A percentile compares a stretch with the other conserved stretches of the same genome.
Conservation (phyloP, 495 filamentous ascomycete genomes). For the Ramalina intermedia region DNA sequence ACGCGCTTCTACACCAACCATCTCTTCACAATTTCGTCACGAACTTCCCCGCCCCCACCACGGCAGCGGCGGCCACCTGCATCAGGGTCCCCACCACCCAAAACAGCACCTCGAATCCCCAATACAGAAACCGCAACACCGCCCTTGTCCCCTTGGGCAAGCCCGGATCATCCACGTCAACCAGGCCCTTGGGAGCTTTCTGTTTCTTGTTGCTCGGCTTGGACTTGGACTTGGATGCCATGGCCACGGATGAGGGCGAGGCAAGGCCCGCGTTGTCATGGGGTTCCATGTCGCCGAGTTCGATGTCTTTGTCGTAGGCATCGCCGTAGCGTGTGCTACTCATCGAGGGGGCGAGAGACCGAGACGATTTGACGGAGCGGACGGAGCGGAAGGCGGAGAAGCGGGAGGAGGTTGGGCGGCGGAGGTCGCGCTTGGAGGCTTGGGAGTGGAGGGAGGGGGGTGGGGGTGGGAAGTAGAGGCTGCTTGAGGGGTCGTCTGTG, state of each 20-base stretch:
- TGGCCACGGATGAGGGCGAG: not conserved
- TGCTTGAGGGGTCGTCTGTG: not conserved
- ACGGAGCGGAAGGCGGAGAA: conserved; percentile 7
- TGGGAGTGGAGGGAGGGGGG: conserved; percentile 9
- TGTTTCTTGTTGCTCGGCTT: conserved; percentile 1
- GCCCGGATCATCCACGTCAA: conserved; percentile 11
- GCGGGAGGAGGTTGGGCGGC: conserved; percentile 3
- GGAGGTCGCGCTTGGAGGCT: conserved; percentile 4
- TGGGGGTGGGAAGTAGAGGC: conserved; percentile 4
- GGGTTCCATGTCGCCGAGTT: conserved; percentile 2
- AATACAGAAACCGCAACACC: conserved; percentile 12
- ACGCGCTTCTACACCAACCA: not conserved
- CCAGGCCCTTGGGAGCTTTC: conserved; percentile 6
- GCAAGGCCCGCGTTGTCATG: not conserved
- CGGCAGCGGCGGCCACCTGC: conserved; percentile 10
- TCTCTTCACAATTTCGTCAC: conserved; percentile 5
- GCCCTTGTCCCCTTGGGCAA: conserved; percentile 14
- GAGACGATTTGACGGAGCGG: conserved; percentile 4
- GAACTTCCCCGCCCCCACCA: conserved; percentile 13
- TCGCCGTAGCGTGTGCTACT: not conserved
- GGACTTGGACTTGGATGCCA: not conserved
- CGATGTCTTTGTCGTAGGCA: conserved; percentile 10
- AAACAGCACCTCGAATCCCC: conserved; percentile 13
- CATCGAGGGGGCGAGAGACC: conserved; percentile 3
- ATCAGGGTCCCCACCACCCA: conserved; percentile 17